Evolutionary conservation across 1,284 basidiomycete species (phyloP).

Genomic region (Tausonia pullulans): DNA sequence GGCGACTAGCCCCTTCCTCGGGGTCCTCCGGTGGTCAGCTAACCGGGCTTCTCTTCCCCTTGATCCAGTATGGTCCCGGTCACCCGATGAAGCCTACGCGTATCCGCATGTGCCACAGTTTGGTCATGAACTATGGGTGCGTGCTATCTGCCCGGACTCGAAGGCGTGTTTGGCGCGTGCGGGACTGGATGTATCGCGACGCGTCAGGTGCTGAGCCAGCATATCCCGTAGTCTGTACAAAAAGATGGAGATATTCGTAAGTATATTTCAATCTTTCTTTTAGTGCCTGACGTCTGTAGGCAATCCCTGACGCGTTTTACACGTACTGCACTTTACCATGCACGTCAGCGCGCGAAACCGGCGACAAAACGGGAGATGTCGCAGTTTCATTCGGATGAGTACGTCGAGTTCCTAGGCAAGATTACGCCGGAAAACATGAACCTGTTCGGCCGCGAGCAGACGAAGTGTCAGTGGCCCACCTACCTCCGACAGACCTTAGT

Average conservation of each 20-base stretch:
- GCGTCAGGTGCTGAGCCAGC: not conserved
- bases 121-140: slow-evolving; percentile 95
- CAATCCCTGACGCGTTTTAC: not conserved
- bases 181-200: slow-evolving; percentile 95
- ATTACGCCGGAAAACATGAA: slow-evolving; percentile 79
- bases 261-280: slow-evolving; percentile 30
- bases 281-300: not conserved
- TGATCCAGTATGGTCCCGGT: slow-evolving; percentile 68
- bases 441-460: slow-evolving; percentile 84
- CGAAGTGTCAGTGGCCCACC: slow-evolving; percentile 60
- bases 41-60: not conserved
- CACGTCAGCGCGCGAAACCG: slow-evolving; percentile 83
- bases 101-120: slow-evolving; percentile 97
- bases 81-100: slow-evolving; percentile 83
- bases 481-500: not conserved
- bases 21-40: not conserved
- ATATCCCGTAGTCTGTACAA: slow-evolving; percentile 52
- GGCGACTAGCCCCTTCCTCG: not conserved
- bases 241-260: slow-evolving; percentile 92
- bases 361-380: slow-evolving; percentile 98
- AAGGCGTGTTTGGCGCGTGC: slow-evolving; percentile 97
- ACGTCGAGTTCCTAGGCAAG: slow-evolving; percentile 75
- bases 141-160: slow-evolving; percentile 42
- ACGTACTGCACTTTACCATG: not conserved
- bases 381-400: slow-evolving; percentile 88